phyloP scores from a whole-genome alignment of 192 early-diverging fungal genomes.

The Linnemannia zychae region DNA sequence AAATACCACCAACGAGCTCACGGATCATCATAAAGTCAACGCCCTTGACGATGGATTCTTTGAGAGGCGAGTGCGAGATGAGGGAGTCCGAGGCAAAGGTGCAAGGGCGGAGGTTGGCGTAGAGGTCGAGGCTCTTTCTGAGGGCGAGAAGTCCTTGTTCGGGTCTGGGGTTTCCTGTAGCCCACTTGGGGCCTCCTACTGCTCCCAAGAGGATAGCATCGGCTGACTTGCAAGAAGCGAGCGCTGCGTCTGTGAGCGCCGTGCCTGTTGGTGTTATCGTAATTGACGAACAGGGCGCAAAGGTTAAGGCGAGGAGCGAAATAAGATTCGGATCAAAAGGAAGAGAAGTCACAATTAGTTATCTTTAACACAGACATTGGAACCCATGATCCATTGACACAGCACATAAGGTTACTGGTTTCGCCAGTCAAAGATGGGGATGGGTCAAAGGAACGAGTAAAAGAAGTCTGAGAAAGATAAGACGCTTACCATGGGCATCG shows the following conservation, averaged over 20 bases:
- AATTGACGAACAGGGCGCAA: neutral
- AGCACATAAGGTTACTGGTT: neutral
- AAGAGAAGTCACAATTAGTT: slow-evolving; percentile 31
- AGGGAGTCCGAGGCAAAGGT: slow-evolving; percentile 90
- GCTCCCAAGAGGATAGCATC: slow-evolving; percentile 97
- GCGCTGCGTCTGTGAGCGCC: slow-evolving; percentile 87
- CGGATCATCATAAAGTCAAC: slow-evolving; percentile 94
- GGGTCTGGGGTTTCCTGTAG: slow-evolving; percentile 87
- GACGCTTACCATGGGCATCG: slow-evolving; percentile 81
- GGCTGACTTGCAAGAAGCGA: slow-evolving; percentile 84
- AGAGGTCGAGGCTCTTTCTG: slow-evolving; percentile 93
- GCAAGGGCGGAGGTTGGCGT: slow-evolving; percentile 97
- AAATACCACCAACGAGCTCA: slow-evolving; percentile 97
- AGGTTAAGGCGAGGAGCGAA: neutral
- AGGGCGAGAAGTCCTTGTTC: slow-evolving; percentile 95
- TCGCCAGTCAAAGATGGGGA: neutral
- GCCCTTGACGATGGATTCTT: slow-evolving; percentile 90
- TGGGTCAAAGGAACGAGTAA: neutral
- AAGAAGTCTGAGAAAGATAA: neutral
- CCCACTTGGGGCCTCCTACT: slow-evolving; percentile 98
- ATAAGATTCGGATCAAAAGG: neutral
- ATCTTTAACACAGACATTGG: slow-evolving; percentile 13
- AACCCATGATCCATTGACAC: neutral
- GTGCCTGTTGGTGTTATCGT: slow-evolving; percentile 46
- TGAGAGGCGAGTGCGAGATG: slow-evolving; percentile 88